A percentile compares a stretch with the other conserved stretches of the same genome.
phyloP scores from a whole-genome alignment of 179 eudicot species.

The Pouteria campechiana region DNA sequence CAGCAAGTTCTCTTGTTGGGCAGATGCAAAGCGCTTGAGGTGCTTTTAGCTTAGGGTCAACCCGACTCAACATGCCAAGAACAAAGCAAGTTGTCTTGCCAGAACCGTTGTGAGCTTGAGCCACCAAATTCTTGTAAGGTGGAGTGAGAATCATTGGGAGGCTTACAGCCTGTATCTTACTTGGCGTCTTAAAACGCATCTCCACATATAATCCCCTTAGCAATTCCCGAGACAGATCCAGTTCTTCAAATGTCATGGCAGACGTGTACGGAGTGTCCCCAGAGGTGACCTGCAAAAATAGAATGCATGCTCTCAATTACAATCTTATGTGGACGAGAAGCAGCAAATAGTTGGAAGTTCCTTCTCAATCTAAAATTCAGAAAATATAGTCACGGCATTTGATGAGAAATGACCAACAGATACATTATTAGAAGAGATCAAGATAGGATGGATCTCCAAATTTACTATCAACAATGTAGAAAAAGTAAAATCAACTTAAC shows the following conservation, averaged over 20 bases:
- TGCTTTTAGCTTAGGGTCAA: conserved; percentile 49
- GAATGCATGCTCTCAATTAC: too few relatives aligned
- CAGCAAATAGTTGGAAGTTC: not conserved
- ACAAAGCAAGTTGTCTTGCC: conserved; percentile 93
- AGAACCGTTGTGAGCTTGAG: conserved; percentile 93
- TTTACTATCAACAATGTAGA: too few relatives aligned
- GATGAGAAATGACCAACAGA: too few relatives aligned
- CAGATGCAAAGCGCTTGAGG: conserved; percentile 92
- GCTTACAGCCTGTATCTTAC: conserved; percentile 74
- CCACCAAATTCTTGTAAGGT: conserved; percentile 54
- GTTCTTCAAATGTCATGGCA: conserved; percentile 68
- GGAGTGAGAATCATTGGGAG: conserved; percentile 86
- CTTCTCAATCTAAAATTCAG: too few relatives aligned
- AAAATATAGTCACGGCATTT: too few relatives aligned
- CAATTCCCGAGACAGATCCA: conserved; percentile 59
- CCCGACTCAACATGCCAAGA: conserved; percentile 84
- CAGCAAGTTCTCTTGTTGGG: conserved; percentile 73
- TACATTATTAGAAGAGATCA: not conserved
- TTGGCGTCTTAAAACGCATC: conserved; percentile 84
- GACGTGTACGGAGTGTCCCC: conserved; percentile 75
- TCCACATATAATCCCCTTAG: conserved; percentile 73
- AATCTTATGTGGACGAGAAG: not conserved
- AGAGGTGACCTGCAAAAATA: conserved; percentile 42
- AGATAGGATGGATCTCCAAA: not conserved
- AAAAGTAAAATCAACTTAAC: too few relatives aligned